These are phyloP conservation scores for Schizonepeta tenuifolia DNA, from an alignment of 257 asterid species.

Conservation along the genomic window DNA sequence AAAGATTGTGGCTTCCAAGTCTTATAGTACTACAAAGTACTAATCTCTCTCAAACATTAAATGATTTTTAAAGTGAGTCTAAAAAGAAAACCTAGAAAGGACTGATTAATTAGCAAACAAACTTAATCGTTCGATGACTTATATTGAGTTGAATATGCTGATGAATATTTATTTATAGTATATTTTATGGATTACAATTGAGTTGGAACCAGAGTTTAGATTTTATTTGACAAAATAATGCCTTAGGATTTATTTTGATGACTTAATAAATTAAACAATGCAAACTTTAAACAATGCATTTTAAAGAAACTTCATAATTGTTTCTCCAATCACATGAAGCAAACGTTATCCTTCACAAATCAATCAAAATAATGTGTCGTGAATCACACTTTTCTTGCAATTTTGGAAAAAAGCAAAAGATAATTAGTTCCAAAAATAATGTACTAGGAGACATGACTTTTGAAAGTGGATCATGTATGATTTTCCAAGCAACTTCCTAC, in stretches of 20 bases:
- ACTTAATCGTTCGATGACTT: background rate
- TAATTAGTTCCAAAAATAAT: conserved; percentile 22
- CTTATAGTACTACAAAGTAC: background rate
- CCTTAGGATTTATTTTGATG: background rate
- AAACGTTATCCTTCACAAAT: conserved; percentile 21
- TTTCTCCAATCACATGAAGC: conserved; percentile 21
- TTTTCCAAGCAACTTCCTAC: conserved; percentile 40
- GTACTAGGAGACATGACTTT: conserved; percentile 16
- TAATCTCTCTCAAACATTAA: background rate
- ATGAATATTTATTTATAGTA: background rate
- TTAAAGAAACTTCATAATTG: background rate
- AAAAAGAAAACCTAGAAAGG: background rate
- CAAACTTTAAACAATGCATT: background rate
- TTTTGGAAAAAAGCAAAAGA: conserved; percentile 15
- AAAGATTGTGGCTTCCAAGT: background rate
- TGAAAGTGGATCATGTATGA: conserved; percentile 26
- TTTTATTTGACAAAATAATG: background rate
- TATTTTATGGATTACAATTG: background rate
- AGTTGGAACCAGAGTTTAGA: background rate
- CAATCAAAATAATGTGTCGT: conserved; percentile 29
- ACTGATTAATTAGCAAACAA: background rate
- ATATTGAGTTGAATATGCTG: background rate
- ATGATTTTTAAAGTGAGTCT: background rate
- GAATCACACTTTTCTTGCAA: conserved; percentile 36
- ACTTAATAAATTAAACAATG: background rate